Evolutionary conservation across 495 filamentous ascomycete species (phyloP).

Genomic region (Daldinia concentrica): DNA sequence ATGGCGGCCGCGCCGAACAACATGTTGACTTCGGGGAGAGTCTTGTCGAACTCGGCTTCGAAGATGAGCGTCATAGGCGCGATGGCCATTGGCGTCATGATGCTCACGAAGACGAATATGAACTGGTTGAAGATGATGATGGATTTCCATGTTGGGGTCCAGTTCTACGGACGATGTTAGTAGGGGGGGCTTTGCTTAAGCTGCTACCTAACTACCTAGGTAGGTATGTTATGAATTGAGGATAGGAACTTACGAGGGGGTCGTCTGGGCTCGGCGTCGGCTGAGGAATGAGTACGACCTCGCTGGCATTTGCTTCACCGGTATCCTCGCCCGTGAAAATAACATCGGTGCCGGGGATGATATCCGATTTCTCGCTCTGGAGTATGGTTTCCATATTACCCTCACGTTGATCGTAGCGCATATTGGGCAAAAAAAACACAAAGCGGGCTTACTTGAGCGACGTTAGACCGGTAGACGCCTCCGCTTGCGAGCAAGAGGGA

Average conservation of each 20-base stretch:
- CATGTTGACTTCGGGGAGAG: conserved; percentile 59
- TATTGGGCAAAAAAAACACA: neutral
- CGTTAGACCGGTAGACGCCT: neutral
- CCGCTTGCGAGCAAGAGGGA: neutral
- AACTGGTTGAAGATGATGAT: conserved; percentile 57
- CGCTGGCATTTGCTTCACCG: conserved; percentile 2
- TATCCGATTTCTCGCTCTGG: conserved; percentile 20
- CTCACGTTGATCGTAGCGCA: neutral
- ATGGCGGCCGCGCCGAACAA: conserved; percentile 68
- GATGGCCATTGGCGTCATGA: conserved; percentile 66
- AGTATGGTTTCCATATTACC: conserved; percentile 20
- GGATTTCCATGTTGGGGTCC: conserved; percentile 55
- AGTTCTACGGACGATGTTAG: conserved; percentile 38
- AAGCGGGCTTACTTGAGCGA: neutral
- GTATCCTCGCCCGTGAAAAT: conserved; percentile 31
- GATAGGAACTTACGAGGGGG: conserved; percentile 48
- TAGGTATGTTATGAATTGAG: no score
- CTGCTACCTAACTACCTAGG: neutral
- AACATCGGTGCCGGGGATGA: conserved; percentile 44
- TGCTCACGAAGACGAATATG: conserved; percentile 64
- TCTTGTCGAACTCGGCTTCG: conserved; percentile 65
- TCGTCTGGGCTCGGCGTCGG: conserved; percentile 65
- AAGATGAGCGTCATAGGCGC: conserved; percentile 67
- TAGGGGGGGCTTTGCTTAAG: neutral
- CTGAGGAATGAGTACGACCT: conserved; percentile 60